phyloP scores from a whole-genome alignment of 768 basidiomycete genomes.

The Suillus tomentosus region DNA sequence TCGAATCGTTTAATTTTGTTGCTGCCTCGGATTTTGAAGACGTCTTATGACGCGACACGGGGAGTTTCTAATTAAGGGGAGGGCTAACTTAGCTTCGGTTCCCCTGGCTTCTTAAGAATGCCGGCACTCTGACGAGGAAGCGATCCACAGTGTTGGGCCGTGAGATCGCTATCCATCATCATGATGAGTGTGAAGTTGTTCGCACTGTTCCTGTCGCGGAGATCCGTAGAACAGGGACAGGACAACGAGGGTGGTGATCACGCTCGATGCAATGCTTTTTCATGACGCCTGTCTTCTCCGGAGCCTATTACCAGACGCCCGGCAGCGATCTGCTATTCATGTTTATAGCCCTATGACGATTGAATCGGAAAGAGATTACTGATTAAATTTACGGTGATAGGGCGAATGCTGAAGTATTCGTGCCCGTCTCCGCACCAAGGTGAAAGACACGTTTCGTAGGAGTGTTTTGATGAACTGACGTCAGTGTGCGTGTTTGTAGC shows the following conservation, averaged over 20 bases:
- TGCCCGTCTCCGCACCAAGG: constrained; percentile 86
- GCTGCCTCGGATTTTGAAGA: constrained; percentile 2
- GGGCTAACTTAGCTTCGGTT: not conserved
- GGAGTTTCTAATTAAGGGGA: constrained; percentile 4
- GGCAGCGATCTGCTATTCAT: constrained; percentile 4
- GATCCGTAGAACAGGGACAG: not conserved
- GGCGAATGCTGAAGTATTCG: constrained; percentile 81
- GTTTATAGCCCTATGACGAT: constrained; percentile 18
- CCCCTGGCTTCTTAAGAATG: constrained; percentile 4
- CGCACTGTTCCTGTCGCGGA: constrained; percentile 8
- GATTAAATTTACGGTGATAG: constrained; percentile 44
- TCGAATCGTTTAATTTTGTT: constrained; percentile 11
- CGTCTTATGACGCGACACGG: not conserved
- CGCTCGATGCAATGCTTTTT: constrained; percentile 9
- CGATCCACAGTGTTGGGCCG: not conserved
- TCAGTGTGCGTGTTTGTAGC: constrained; percentile 36
- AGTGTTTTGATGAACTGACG: constrained; percentile 23
- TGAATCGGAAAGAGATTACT: constrained; percentile 27
- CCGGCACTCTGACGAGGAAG: constrained; percentile 6
- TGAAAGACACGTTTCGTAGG: constrained; percentile 37
- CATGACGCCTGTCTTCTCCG: constrained; percentile 9
- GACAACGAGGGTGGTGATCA: constrained; percentile 14
- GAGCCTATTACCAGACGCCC: constrained; percentile 6
- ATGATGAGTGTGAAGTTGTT: not conserved
- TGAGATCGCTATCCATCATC: not conserved